Evolutionary conservation across 176 grass and related monocot genomes (phyloP).

Genomic region (Pharus latifolius): DNA sequence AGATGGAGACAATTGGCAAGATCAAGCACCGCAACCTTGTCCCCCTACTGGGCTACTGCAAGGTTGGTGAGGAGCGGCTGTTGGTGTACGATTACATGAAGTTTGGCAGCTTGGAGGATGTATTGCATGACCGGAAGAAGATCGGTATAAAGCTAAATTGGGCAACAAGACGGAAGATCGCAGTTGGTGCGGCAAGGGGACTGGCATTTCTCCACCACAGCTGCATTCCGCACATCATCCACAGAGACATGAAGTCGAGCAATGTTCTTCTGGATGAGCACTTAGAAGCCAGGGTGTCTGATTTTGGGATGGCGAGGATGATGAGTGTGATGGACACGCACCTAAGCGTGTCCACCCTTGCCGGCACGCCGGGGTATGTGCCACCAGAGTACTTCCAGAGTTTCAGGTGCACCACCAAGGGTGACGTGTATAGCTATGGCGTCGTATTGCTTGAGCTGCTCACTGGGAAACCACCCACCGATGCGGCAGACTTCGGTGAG

Average conservation of each 20-base stretch:
- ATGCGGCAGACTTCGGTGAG: constrained; percentile 72
- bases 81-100: constrained; percentile 96
- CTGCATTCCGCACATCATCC: constrained; percentile 91
- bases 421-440: constrained; percentile 90
- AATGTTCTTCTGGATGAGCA: constrained; percentile 89
- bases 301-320: constrained; percentile 89
- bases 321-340: constrained; percentile 85
- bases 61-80: constrained; percentile 68
- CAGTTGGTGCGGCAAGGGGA: constrained; percentile 73
- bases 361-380: constrained; percentile 91
- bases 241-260: constrained; percentile 96
- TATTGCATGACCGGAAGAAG: constrained; percentile 68
- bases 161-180: constrained; percentile 62
- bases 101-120: constrained; percentile 83
- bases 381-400: constrained; percentile 98
- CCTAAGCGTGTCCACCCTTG: constrained; percentile 83
- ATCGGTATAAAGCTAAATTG: constrained; percentile 55
- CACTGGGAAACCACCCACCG: constrained; percentile 64
- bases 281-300: constrained; percentile 83
- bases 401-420: constrained; percentile 88
- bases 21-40: constrained; percentile 97
- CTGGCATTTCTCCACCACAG: constrained; percentile 93
- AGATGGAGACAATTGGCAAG: constrained; percentile 98
- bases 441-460: constrained; percentile 92
- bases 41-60: constrained; percentile 87